Percentiles rank a stretch among this genome's conserved stretches.
Evolutionary conservation across 306 rosid species (phyloP).

Genomic region (Neltuma alba): DNA sequence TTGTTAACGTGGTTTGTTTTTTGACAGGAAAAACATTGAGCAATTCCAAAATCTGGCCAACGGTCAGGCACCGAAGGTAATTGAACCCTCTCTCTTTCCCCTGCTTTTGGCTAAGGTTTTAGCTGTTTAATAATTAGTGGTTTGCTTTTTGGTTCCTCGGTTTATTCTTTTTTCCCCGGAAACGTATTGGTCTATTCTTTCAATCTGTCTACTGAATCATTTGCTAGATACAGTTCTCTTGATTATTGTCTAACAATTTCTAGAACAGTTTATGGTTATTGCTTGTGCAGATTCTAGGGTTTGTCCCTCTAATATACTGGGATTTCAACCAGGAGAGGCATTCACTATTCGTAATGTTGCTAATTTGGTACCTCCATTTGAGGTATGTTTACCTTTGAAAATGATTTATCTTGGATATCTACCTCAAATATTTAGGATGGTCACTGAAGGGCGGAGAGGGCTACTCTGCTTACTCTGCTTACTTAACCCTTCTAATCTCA

Average conservation of each 20-base stretch:
- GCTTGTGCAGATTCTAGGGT: constrained; percentile 99
- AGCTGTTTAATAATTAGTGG: constrained; percentile 17
- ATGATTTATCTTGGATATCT: constrained; percentile 28
- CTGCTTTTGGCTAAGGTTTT: not conserved
- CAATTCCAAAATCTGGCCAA: constrained; percentile 75
- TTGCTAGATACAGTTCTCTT: not conserved
- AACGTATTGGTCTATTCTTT: not conserved
- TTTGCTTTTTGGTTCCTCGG: constrained; percentile 21
- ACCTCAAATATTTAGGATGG: not conserved
- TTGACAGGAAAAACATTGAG: constrained; percentile 63
- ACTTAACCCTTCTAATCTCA: constrained; percentile 11
- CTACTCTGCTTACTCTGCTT: constrained; percentile 10
- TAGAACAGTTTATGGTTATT: constrained; percentile 91
- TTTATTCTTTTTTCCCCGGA: no score
- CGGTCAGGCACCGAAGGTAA: constrained; percentile 88
- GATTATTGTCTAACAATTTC: constrained; percentile 50
- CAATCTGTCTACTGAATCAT: constrained; percentile 19
- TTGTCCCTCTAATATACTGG: constrained; percentile 84
- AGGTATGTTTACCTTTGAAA: constrained; percentile 50
- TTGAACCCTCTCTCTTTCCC: not conserved
- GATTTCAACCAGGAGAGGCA: constrained; percentile 97
- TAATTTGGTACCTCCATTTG: constrained; percentile 86
- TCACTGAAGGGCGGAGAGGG: constrained; percentile 12
- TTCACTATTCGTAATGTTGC: constrained; percentile 88
- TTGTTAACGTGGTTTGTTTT: constrained; percentile 36